phyloP scores from a whole-genome alignment of 2,329 filamentous ascomycete species.

The Colletotrichum karsti region DNA sequence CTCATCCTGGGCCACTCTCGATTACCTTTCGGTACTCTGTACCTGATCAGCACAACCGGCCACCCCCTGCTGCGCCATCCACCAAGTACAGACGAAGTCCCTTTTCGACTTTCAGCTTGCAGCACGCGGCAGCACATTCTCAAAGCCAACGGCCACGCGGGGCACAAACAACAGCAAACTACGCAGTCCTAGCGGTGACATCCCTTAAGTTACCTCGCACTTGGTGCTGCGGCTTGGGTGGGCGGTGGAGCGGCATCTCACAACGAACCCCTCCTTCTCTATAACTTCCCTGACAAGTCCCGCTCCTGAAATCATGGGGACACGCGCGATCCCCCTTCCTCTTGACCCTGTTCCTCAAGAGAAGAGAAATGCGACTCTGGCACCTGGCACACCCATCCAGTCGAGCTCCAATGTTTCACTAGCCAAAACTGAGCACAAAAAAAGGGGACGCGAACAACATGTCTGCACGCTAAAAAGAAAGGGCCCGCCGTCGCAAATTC shows the following conservation, averaged over 20 bases:
- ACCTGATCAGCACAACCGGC: slow-evolving; percentile 9
- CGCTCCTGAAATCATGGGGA: slow-evolving; percentile 1
- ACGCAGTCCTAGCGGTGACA: slow-evolving; percentile 5
- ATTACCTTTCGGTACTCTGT: slow-evolving; percentile 17
- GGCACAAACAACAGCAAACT: not conserved
- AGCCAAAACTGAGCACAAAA: slow-evolving; percentile 18
- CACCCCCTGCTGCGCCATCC: slow-evolving; percentile 9
- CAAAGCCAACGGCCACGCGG: not conserved
- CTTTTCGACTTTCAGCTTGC: not conserved
- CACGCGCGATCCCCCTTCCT: slow-evolving; percentile 5
- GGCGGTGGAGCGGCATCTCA: slow-evolving; percentile 6
- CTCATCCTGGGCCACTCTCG: slow-evolving; percentile 5
- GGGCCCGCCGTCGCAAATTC: slow-evolving; percentile 25
- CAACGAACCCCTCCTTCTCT: slow-evolving; percentile 13
- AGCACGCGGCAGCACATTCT: not conserved
- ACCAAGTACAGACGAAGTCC: slow-evolving; percentile 15
- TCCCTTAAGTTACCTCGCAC: not conserved
- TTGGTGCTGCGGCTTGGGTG: slow-evolving; percentile 16
- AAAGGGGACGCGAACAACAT: slow-evolving; percentile 17
- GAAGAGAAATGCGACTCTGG: slow-evolving; percentile 22
- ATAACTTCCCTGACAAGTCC: slow-evolving; percentile 21
- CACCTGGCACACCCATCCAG: slow-evolving; percentile 6
- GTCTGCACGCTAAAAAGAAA: slow-evolving; percentile 30
- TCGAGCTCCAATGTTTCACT: slow-evolving; percentile 26
- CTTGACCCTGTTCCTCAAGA: not conserved